Percentiles rank a stretch among this genome's conserved stretches.
phyloP scores from a whole-genome alignment of 441 rosid species.

The Breynia disticha region DNA sequence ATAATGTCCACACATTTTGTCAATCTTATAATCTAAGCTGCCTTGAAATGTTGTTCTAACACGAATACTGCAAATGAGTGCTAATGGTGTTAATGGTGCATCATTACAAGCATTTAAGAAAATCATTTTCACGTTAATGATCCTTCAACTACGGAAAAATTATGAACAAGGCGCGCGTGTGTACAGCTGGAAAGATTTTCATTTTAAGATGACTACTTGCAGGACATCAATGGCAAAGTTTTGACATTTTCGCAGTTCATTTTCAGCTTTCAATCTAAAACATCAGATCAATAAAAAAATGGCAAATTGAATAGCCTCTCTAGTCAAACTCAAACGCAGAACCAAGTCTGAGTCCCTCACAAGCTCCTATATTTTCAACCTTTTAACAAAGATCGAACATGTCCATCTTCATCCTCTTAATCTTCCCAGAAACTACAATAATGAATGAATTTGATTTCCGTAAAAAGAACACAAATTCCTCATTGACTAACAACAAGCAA shows the following conservation, averaged over 20 bases:
- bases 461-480: neutral
- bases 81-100: neutral
- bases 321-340: neutral
- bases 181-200: neutral
- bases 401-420: neutral
- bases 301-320: neutral
- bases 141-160: neutral
- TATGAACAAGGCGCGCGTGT: neutral
- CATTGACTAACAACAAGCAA: neutral
- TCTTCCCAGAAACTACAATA: neutral
- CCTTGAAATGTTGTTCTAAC: too few species aligned
- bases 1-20: constrained; percentile 5
- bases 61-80: too few species aligned
- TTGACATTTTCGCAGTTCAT: neutral
- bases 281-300: neutral
- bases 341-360: neutral
- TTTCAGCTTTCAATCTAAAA: neutral
- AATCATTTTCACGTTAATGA: neutral
- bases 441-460: neutral
- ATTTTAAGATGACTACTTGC: constrained; percentile 4
- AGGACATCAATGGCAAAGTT: neutral
- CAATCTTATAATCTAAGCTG: constrained; percentile 6
- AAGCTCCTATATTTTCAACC: neutral
- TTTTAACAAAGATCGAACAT: neutral
- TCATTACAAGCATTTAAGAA: constrained; percentile 9